Evolutionary conservation across 139 green algal species (phyloP).

Genomic region (Chlamydomonas schloesseri): DNA sequence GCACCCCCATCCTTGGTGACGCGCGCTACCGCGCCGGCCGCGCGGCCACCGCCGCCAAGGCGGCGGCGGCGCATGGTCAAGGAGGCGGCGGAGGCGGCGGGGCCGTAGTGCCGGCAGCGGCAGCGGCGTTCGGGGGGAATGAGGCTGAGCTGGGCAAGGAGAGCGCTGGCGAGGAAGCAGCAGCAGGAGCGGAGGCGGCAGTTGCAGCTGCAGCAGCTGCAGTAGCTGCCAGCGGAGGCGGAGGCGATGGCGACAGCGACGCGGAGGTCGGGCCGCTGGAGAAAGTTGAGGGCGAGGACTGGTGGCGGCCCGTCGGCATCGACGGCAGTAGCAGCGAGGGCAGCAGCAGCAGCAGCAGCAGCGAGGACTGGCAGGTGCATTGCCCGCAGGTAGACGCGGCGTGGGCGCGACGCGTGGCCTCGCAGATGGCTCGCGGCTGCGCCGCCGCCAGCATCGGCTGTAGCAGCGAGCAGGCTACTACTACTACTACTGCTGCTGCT

Average conservation of each 20-base stretch:
- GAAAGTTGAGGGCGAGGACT: background rate
- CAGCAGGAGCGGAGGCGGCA: background rate
- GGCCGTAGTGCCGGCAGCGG: too few species aligned
- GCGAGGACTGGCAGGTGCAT: background rate
- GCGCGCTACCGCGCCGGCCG: conserved; percentile 49
- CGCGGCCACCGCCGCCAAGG: too few species aligned
- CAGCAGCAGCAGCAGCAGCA: too few species aligned
- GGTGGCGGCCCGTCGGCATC: background rate
- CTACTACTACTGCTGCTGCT: too few species aligned
- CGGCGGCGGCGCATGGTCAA: too few species aligned
- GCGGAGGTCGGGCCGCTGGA: background rate
- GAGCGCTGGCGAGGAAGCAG: too few species aligned
- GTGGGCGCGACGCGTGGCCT: background rate
- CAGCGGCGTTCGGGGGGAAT: too few species aligned
- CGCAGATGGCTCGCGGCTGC: background rate
- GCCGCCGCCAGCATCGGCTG: background rate
- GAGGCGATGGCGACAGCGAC: background rate
- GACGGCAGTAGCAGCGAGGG: background rate
- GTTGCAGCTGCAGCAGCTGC: too few species aligned
- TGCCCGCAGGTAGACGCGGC: background rate
- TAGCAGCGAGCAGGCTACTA: too few species aligned
- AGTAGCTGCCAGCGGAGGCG: too few species aligned
- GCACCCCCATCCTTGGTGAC: conserved; percentile 74
- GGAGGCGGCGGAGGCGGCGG: too few species aligned
- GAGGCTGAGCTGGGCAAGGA: too few species aligned